Evolutionary conservation across 805 yeast genomes (phyloP).

Genomic region (Lipomyces starkeyi): DNA sequence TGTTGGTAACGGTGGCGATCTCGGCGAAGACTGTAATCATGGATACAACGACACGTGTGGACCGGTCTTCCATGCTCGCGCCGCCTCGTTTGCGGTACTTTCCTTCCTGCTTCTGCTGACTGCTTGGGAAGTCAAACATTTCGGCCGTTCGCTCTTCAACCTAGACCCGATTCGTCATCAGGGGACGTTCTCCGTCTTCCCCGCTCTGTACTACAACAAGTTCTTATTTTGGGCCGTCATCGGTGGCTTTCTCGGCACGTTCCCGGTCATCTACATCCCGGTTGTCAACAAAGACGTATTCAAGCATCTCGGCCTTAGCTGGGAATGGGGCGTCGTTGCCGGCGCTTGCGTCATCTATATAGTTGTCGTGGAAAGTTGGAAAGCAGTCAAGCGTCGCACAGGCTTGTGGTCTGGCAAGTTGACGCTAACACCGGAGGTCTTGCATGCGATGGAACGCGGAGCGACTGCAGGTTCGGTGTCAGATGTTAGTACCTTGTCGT

Average conservation of each 20-base stretch:
- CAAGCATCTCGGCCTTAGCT: constrained; percentile 69
- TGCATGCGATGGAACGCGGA: background rate
- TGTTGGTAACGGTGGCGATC: constrained; percentile 66
- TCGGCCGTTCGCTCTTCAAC: constrained; percentile 75
- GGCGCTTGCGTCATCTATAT: constrained; percentile 67
- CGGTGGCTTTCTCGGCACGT: constrained; percentile 69
- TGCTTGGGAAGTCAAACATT: constrained; percentile 86
- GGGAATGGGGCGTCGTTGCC: constrained; percentile 79
- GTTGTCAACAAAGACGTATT: constrained; percentile 82
- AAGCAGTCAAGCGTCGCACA: constrained; percentile 62
- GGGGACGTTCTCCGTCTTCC: constrained; percentile 44
- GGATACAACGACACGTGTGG: constrained; percentile 56
- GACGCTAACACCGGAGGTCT: background rate
- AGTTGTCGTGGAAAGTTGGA: constrained; percentile 68
- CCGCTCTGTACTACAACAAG: constrained; percentile 73
- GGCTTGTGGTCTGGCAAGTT: constrained; percentile 34
- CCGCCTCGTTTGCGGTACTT: constrained; percentile 78
- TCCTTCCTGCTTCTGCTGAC: constrained; percentile 84
- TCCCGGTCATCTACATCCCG: constrained; percentile 89
- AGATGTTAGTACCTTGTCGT: background rate
- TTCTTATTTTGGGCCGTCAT: constrained; percentile 83
- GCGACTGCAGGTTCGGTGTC: background rate
- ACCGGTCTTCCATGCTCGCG: constrained; percentile 74
- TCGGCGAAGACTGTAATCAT: constrained; percentile 72
- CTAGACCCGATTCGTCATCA: constrained; percentile 51